Base-by-base conservation (phyloP, 78 protist genomes). In the Emiliania huxleyi region DNA sequence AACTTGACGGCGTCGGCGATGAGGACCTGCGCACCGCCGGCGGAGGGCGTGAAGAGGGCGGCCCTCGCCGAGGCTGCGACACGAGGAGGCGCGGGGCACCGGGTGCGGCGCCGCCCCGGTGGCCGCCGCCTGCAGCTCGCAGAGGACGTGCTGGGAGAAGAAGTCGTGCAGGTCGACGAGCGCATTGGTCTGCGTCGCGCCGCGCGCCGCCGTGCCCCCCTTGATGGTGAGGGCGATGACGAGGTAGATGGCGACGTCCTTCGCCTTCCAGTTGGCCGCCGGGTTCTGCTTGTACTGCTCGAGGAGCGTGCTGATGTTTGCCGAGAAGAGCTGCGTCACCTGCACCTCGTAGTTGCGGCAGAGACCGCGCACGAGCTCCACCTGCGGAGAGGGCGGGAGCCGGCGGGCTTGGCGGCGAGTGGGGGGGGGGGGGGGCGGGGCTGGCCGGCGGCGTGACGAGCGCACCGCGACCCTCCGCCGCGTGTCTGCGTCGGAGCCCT, bases 191-290 rank as follows among this genome's bases (percentile, higher is more conserved):
- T 69, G 48, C 19, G 94, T 94, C 3, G 94, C 77, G 38, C 97
- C 96, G 6, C 0, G 35, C 38, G 1, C 0, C 29, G 88, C 25
- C 4, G 96, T 42, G 38, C 35, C 69, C 38, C 93, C 45, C 44
- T 88, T 94, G 73, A 97, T 90, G 11, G 98, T 96, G 43, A 98
- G 93, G 18, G 99, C 98, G 33, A 96, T 95, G 42, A 97, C 93
- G 62, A 98, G 94, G 91, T 95, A 98, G 91, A 98, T 97, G 38
- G 98, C 98, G 26, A 90, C 94, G 91, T 98, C 99, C 94, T 96
- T 98, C 33, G 96, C 73, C 49, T 92, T 37, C 98, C 98, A 97
- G 46, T 21, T 21, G 81, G 11, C 81, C 56, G 97, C 92, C 35
- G 26, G 90, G 69, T 75, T 40, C 25, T 73, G 12, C 43, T 25